A percentile compares a stretch with the other conserved stretches of the same genome.
phyloP scores from a whole-genome alignment of 331 rosid species.

The Acacia pycnantha region DNA sequence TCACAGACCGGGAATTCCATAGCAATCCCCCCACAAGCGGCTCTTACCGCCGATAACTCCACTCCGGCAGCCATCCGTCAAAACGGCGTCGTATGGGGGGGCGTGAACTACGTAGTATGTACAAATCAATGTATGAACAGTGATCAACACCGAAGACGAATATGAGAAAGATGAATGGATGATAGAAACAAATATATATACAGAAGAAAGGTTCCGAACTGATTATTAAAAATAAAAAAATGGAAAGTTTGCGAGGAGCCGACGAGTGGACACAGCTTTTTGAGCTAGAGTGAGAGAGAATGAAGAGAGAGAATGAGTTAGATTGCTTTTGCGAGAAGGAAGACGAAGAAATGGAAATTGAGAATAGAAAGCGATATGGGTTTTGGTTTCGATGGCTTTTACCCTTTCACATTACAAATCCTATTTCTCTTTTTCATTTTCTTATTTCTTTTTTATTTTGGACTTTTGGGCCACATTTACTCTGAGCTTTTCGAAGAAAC shows the following conservation, averaged over 20 bases:
- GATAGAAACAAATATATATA: neutral
- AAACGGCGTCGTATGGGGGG: conserved; percentile 33
- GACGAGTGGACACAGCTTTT: conserved; percentile 42
- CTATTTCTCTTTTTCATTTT: neutral
- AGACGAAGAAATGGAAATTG: conserved; percentile 15
- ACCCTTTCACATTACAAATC: neutral
- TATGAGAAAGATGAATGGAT: neutral
- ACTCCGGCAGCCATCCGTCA: conserved; percentile 56
- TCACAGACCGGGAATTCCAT: conserved; percentile 52
- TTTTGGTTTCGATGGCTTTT: conserved; percentile 10
- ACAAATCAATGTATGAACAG: neutral
- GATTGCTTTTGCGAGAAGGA: neutral
- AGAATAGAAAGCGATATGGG: conserved; percentile 28
- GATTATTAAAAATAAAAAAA: neutral
- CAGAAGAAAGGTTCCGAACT: neutral
- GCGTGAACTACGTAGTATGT: neutral
- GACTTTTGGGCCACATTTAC: neutral
- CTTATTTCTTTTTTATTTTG: neutral
- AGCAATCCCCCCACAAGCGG: conserved; percentile 34
- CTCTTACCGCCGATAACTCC: conserved; percentile 38
- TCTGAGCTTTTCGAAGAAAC: neutral
- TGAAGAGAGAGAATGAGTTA: conserved; percentile 17
- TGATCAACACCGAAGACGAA: neutral
- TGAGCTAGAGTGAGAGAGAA: conserved; percentile 21
- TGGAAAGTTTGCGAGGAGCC: conserved; percentile 26